phyloP scores from a whole-genome alignment of 106 monocot species.

The Dactylorhiza incarnata region DNA sequence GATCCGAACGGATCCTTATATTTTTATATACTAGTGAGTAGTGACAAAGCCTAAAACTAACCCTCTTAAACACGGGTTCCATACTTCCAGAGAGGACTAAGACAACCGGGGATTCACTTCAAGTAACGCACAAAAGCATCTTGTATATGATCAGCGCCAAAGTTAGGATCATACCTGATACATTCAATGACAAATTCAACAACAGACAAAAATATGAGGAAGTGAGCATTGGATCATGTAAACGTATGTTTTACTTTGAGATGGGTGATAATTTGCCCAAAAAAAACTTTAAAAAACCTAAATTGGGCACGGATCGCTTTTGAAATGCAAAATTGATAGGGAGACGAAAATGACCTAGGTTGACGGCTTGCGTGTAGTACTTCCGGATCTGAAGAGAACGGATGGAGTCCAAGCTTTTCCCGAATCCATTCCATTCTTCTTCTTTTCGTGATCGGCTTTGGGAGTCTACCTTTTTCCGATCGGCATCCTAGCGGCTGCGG shows the following conservation, averaged over 20 bases:
- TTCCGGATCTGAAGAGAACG: conserved; percentile 58
- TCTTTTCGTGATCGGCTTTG: conserved; percentile 14
- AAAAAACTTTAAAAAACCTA: neutral
- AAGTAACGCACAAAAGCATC: conserved; percentile 34
- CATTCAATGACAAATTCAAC: neutral
- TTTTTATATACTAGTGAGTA: no score
- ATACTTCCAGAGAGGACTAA: no score
- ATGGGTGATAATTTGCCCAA: no score
- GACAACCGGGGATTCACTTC: conserved; percentile 52
- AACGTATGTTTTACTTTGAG: no score
- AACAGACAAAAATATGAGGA: neutral
- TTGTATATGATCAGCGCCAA: conserved; percentile 49
- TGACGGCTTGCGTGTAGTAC: conserved; percentile 47
- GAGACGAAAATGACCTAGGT: conserved; percentile 35
- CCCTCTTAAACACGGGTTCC: no score
- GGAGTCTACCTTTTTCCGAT: no score
- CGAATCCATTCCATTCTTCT: conserved; percentile 36
- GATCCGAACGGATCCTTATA: no score
- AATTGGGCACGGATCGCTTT: neutral
- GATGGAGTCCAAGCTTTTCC: conserved; percentile 45
- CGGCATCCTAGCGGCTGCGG: no score
- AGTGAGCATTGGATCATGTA: no score
- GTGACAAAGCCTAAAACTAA: no score
- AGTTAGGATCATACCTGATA: conserved; percentile 32
- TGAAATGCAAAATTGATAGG: neutral